Conservation (phyloP, 1,284 basidiomycete genomes). For the Irpex sp. region DNA sequence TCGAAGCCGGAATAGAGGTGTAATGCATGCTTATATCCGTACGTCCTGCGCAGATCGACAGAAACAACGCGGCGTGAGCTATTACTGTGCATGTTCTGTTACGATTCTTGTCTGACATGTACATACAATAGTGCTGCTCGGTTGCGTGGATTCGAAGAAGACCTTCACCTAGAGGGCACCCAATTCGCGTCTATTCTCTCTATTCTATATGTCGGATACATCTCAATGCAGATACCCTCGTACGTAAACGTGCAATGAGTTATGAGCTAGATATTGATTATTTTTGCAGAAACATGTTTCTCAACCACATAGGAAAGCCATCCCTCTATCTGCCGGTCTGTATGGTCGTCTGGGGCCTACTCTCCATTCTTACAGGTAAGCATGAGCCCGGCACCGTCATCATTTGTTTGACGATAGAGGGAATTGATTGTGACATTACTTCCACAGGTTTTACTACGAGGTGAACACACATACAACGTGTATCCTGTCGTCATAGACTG, state of each 20-base stretch:
- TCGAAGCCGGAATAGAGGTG: not conserved
- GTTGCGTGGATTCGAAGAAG: constrained; percentile 66
- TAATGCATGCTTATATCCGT: not conserved
- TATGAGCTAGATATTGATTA: not conserved
- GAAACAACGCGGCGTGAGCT: constrained; percentile 58
- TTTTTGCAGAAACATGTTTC: constrained; percentile 58
- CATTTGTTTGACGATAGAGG: too few relatives aligned
- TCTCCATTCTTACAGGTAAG: constrained; percentile 21
- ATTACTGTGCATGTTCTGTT: not conserved
- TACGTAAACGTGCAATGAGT: constrained; percentile 31
- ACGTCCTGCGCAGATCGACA: constrained; percentile 45
- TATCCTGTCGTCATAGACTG: not conserved
- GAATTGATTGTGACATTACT: not conserved
- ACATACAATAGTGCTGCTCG: constrained; percentile 51
- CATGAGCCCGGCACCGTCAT: not conserved
- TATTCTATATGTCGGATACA: constrained; percentile 77
- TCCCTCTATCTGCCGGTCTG: constrained; percentile 70
- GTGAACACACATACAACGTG: not conserved
- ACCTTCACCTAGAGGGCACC: constrained; percentile 58
- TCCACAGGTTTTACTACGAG: constrained; percentile 9
- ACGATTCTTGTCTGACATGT: not conserved
- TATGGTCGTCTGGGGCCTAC: constrained; percentile 59
- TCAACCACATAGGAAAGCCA: constrained; percentile 69
- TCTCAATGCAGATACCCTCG: constrained; percentile 79
- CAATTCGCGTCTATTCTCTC: constrained; percentile 72